Percentiles rank a stretch among this genome's conserved stretches.
phyloP scores from a whole-genome alignment of 768 basidiomycete species.

The Hypsizygus marmoreus region DNA sequence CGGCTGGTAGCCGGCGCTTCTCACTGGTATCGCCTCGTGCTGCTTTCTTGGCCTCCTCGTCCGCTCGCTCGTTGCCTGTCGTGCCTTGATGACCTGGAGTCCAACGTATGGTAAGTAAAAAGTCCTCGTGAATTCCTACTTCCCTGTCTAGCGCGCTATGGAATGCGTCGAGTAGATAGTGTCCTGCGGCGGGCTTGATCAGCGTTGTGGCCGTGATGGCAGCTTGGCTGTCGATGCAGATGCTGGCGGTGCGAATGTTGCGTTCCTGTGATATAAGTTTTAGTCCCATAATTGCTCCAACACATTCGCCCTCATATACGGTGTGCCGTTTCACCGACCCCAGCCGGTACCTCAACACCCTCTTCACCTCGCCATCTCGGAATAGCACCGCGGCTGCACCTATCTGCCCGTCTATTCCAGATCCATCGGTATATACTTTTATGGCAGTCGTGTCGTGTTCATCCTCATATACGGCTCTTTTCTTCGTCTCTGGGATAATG shows the following conservation, averaged over 20 bases:
- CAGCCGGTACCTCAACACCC: constrained; percentile 2
- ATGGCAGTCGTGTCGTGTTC: neutral
- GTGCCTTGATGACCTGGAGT: neutral
- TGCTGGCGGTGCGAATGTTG: neutral
- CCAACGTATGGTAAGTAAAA: constrained; percentile 1
- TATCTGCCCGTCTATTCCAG: constrained; percentile 13
- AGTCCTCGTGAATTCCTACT: no score
- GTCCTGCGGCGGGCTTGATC: neutral
- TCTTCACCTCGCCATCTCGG: neutral
- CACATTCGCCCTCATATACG: constrained; percentile 17
- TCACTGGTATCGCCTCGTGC: neutral
- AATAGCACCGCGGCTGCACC: constrained; percentile 22
- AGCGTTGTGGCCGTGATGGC: constrained; percentile 8
- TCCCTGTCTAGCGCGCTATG: no score
- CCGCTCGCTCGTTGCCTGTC: neutral
- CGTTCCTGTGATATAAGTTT: constrained; percentile 8
- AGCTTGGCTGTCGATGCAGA: constrained; percentile 24
- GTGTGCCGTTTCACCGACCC: constrained; percentile 14
- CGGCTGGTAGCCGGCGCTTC: neutral
- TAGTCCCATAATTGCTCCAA: constrained; percentile 17
- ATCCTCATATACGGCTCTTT: neutral
- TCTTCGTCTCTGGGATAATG: neutral
- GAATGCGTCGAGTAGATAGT: constrained; percentile 14
- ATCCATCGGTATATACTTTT: constrained; percentile 4
- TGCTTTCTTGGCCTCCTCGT: neutral